A percentile compares a stretch with the other conserved stretches of the same genome.
Evolutionary conservation across 768 basidiomycete genomes (phyloP).

Genomic region (Lactifluus rugatus): DNA sequence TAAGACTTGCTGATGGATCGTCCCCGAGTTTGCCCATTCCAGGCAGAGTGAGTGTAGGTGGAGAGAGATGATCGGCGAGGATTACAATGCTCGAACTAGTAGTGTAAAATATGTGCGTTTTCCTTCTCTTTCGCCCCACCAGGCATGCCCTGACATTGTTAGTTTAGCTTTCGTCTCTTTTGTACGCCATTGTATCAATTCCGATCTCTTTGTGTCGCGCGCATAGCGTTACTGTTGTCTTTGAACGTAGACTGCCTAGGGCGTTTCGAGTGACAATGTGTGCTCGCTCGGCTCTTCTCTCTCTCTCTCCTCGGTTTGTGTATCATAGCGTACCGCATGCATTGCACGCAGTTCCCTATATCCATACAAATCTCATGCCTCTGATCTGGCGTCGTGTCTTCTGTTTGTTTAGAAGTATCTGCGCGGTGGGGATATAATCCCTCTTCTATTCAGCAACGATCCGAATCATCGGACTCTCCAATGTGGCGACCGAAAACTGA

Average conservation of each 20-base stretch:
- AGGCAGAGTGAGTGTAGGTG: neutral
- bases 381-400: neutral
- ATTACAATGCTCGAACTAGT: neutral
- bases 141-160: neutral
- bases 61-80: constrained; percentile 5
- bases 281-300: neutral
- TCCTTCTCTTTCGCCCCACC: no score
- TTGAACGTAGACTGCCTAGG: neutral
- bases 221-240: constrained; percentile 7
- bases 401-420: no score
- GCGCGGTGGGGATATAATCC: no score
- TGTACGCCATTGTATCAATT: constrained; percentile 17
- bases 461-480: neutral
- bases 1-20: neutral
- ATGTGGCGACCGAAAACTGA: neutral
- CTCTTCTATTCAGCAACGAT: neutral
- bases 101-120: constrained; percentile 15
- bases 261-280: neutral
- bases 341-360: neutral
- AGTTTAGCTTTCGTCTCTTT: constrained; percentile 6
- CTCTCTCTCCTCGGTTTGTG: neutral
- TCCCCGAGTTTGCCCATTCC: neutral
- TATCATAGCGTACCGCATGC: constrained; percentile 4
- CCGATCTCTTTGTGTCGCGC: constrained; percentile 5
- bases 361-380: neutral